Evolutionary conservation across 306 rosid species (phyloP), one percentile per base, ranked within the genome.

Genomic region (Sicyos edulis): DNA sequence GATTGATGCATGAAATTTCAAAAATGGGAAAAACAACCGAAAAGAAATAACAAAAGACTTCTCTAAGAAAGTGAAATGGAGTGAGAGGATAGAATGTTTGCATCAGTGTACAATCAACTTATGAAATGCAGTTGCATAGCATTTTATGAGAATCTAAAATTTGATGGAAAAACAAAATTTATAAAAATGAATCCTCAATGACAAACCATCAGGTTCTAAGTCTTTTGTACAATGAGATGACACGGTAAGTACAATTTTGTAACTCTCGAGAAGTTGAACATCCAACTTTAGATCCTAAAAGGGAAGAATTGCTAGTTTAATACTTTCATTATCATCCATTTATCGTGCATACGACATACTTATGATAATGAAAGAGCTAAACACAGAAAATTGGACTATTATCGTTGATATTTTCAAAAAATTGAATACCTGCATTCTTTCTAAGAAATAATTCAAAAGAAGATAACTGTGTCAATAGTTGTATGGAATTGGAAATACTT

Each of bases 401-500:
- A 68, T 68, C 73, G 15, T 68, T 14, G 15, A 68, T 22, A 69
- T 24, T 69, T 24, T 2, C 24, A 69, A 8, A 24, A 14, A 16
- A 16, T 24, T 8, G 70, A 44, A 63, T 14, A 24, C 16, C 26
- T 69, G 58, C 42, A 50, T 24, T 50, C 58, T 49, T 68, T 20
- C 55, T 45, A 62, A 12, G 22, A 44, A 44, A 42, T 40, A 68
- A 62, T 13, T 22, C 37, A 15, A 8, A 44, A 68, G 8, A 50
- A 68, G 37, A 68, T 49, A 66, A 15, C 3, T 11, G 22, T 47
- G 74, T 42, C 71, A 60, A 62, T 7, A 42, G 29, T 10, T 24
- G 40, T 17, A 49, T 54, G 14, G 70, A 75, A 16, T 60, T 56
- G 61, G 72, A 74, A 65, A 72, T 73, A 80, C 88, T 78, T 85